Conservation (phyloP, 2,329 filamentous ascomycete genomes). For the Fusarium goolgardi region DNA sequence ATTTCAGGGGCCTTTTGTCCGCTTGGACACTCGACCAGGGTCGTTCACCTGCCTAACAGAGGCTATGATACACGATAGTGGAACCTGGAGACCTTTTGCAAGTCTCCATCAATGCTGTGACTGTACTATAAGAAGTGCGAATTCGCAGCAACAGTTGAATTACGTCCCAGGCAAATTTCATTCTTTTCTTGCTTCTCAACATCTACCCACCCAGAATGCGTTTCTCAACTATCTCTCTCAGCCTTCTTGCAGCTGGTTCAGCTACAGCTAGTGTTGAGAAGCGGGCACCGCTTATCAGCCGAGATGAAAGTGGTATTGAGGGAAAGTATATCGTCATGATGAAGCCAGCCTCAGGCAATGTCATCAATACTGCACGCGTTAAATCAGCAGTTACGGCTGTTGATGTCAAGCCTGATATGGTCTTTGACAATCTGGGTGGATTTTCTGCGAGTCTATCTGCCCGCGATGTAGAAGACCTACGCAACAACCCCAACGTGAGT, state of each 20-base stretch:
- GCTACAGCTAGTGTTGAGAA: neutral
- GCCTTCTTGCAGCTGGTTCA: constrained; percentile 2
- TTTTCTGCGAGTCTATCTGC: constrained; percentile 3
- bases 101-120: neutral
- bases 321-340: constrained; percentile 22
- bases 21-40: neutral
- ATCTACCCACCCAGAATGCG: neutral
- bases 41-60: constrained; percentile 6
- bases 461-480: constrained; percentile 5
- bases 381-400: neutral
- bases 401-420: constrained; percentile 7
- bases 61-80: neutral
- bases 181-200: neutral
- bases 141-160: neutral
- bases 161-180: too few relatives aligned
- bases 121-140: neutral
- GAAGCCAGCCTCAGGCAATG: neutral
- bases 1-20: neutral
- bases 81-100: constrained; percentile 3
- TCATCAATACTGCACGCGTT: neutral
- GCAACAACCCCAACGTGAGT: constrained; percentile 7
- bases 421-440: constrained; percentile 7
- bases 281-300: constrained; percentile 5
- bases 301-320: neutral
- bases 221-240: neutral